Conservation (phyloP, 257 asterid genomes). For the Prunella vulgaris region DNA sequence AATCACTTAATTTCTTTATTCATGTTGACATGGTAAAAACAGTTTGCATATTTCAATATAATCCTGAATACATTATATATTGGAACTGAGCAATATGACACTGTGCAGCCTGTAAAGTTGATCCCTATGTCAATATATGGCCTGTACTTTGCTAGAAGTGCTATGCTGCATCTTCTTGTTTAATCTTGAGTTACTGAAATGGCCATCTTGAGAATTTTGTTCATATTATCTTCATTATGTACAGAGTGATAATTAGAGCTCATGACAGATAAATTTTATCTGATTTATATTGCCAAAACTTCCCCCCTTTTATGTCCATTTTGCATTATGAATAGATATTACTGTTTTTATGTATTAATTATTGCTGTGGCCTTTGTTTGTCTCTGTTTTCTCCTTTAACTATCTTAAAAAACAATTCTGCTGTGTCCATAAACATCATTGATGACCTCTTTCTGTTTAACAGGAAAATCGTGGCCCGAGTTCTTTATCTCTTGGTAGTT, state of each 20-base stretch:
- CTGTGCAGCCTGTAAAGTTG: background rate
- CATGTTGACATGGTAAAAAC: background rate
- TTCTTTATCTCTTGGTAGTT: conserved; percentile 76
- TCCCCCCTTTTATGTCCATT: background rate
- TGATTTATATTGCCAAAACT: background rate
- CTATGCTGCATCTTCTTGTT: background rate
- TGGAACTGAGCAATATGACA: background rate
- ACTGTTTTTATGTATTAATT: background rate
- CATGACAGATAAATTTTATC: background rate
- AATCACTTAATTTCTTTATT: background rate
- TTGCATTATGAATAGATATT: background rate
- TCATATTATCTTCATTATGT: background rate
- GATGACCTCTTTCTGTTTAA: background rate
- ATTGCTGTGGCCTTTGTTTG: background rate
- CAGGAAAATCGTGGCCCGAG: conserved; percentile 87
- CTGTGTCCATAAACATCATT: background rate
- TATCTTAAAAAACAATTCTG: background rate
- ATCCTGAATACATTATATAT: background rate
- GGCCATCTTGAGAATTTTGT: background rate
- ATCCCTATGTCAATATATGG: background rate
- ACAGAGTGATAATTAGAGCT: background rate
- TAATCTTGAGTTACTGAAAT: background rate
- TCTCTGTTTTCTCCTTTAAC: background rate
- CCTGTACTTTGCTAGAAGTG: background rate
- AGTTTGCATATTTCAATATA: background rate